phyloP scores from a whole-genome alignment of 805 yeast genomes.

The Barnettozyma pratensis region DNA sequence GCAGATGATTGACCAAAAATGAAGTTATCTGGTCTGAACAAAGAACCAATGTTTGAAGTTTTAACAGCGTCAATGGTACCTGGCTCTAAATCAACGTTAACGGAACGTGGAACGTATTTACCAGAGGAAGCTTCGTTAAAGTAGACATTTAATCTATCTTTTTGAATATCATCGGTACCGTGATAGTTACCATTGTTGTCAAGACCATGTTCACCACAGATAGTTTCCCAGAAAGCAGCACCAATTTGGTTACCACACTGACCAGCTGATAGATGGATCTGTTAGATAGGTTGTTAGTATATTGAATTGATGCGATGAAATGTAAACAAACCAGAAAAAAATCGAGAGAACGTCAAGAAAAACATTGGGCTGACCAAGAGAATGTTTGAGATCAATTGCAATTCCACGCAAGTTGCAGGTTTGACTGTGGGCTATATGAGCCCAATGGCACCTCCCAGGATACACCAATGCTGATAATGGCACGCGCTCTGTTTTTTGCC shows the following conservation, averaged over 20 bases:
- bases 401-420: too few species aligned
- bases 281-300: conserved; percentile 19
- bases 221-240: conserved; percentile 92
- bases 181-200: conserved; percentile 71
- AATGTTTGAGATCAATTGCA: neutral
- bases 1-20: conserved; percentile 98
- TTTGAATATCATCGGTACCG: conserved; percentile 51
- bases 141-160: conserved; percentile 93
- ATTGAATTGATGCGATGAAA: neutral
- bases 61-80: conserved; percentile 97
- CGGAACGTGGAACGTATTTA: conserved; percentile 95
- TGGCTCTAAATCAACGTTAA: conserved; percentile 96
- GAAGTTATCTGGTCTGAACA: conserved; percentile 97
- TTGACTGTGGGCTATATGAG: too few species aligned
- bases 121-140: conserved; percentile 95
- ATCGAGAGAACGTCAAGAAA: neutral
- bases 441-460: too few species aligned
- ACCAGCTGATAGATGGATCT: conserved; percentile 95
- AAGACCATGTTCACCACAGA: conserved; percentile 83
- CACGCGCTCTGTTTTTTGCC: neutral
- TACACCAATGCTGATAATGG: neutral
- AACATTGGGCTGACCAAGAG: neutral
- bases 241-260: conserved; percentile 99
- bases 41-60: conserved; percentile 82
- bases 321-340: conserved; percentile 1